phyloP scores from a whole-genome alignment of 2,329 filamentous ascomycete species.

The Apiospora hydei region DNA sequence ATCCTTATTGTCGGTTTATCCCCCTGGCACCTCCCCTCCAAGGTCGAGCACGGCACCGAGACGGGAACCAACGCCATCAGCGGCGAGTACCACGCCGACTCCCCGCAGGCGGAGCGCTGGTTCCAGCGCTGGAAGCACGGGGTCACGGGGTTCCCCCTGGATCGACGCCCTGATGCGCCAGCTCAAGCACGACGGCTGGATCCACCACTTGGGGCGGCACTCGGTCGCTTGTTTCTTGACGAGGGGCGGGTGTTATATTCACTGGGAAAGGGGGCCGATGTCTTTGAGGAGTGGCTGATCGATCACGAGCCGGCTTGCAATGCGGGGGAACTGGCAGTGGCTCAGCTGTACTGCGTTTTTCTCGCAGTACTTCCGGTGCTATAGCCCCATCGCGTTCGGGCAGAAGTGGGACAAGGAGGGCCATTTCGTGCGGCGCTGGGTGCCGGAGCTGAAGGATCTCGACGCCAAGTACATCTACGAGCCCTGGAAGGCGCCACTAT shows the following conservation, averaged over 20 bases:
- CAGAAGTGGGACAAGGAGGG: constrained; percentile 80
- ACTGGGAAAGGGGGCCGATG: constrained; percentile 80
- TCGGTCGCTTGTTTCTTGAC: constrained; percentile 85
- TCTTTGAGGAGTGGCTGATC: constrained; percentile 78
- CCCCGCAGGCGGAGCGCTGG: constrained; percentile 66
- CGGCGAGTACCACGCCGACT: constrained; percentile 70
- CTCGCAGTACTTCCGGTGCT: constrained; percentile 74
- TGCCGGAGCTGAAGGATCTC: constrained; percentile 69
- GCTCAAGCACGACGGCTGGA: constrained; percentile 75
- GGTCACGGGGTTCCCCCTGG: constrained; percentile 79
- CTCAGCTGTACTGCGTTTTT: constrained; percentile 79
- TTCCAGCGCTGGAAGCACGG: constrained; percentile 75
- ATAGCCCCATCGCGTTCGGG: constrained; percentile 74
- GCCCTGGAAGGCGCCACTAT: constrained; percentile 75
- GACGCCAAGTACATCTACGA: constrained; percentile 79
- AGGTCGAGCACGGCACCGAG: constrained; percentile 50
- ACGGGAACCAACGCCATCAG: constrained; percentile 57
- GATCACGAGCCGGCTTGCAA: constrained; percentile 80
- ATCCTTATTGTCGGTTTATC: constrained; percentile 74
- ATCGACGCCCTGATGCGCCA: constrained; percentile 84
- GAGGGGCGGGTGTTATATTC: constrained; percentile 77
- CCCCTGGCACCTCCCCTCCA: constrained; percentile 80
- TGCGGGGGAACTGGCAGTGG: constrained; percentile 82
- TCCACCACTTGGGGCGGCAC: constrained; percentile 80
- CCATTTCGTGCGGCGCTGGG: constrained; percentile 67